Percentiles rank a stretch among this genome's conserved stretches.
These are phyloP conservation scores for Myrica gale DNA, from an alignment of 306 rosid genomes.

Conservation along the genomic window DNA sequence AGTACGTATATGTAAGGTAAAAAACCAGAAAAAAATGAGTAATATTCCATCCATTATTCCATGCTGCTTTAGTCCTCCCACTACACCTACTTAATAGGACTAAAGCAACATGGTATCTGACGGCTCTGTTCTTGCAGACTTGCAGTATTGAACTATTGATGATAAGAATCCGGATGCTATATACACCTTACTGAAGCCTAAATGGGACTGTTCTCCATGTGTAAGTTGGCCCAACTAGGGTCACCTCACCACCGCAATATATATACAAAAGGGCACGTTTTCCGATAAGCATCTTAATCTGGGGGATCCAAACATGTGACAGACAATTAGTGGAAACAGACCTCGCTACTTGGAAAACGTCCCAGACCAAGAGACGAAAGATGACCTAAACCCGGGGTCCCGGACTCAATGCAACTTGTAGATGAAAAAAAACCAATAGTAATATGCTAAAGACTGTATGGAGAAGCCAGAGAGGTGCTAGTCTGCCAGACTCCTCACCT, in stretches of 20 bases:
- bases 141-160: not conserved
- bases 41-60: not conserved
- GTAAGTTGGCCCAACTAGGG: not conserved
- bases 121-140: not conserved
- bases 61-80: not conserved
- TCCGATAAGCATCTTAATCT: not conserved
- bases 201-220: not conserved
- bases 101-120: not conserved
- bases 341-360: conserved; percentile 7
- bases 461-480: not conserved
- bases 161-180: not conserved
- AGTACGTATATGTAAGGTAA: too few relatives aligned
- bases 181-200: not conserved
- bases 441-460: not conserved
- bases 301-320: conserved; percentile 19
- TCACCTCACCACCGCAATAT: not conserved
- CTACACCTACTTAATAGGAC: too few relatives aligned
- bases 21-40: too few relatives aligned
- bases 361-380: not conserved
- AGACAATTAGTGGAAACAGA: conserved; percentile 16
- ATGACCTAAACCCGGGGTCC: not conserved
- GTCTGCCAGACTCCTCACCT: not conserved
- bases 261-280: not conserved
- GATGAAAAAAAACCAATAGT: not conserved
- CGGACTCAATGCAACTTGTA: not conserved